Evolutionary conservation across 2,329 filamentous ascomycete species (phyloP).

Genomic region (Colletotrichum sp.): DNA sequence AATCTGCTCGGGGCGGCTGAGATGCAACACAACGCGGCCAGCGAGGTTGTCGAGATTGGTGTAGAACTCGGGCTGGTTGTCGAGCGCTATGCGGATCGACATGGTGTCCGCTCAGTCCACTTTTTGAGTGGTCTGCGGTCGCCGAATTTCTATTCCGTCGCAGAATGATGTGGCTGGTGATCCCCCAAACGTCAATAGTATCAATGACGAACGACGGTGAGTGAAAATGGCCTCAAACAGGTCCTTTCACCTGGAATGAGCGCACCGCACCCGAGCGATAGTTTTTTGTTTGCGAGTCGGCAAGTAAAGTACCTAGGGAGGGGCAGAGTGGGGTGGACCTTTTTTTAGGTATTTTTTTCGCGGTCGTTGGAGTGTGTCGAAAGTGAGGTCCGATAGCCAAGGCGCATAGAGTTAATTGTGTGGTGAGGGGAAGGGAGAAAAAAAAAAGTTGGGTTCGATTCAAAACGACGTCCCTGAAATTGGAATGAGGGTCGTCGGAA

Average conservation of each 20-base stretch:
- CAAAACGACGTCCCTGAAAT: background rate
- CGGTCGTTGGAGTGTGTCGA: background rate
- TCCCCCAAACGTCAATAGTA: background rate
- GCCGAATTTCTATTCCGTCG: background rate
- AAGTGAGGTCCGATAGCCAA: background rate
- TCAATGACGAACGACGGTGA: background rate
- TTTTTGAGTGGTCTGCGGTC: background rate
- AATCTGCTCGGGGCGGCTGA: conserved; percentile 72
- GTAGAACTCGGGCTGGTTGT: conserved; percentile 73
- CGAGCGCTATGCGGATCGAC: conserved; percentile 71
- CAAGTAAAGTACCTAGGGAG: background rate
- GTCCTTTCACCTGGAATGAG: background rate
- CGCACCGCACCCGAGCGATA: background rate
- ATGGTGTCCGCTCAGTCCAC: conserved; percentile 43
- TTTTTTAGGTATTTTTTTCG: background rate
- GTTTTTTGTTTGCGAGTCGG: background rate
- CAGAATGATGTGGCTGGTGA: background rate
- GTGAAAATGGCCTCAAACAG: background rate
- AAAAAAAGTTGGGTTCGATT: background rate
- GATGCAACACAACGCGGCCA: conserved; percentile 61
- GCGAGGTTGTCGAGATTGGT: conserved; percentile 80
- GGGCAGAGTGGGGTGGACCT: conserved; percentile 6
- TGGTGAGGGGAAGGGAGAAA: background rate
- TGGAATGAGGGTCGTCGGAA: background rate
- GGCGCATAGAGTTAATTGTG: background rate